Percentiles rank a stretch among this genome's conserved stretches.
phyloP scores from a whole-genome alignment of 306 rosid genomes.

The Acmispon strigosus region DNA sequence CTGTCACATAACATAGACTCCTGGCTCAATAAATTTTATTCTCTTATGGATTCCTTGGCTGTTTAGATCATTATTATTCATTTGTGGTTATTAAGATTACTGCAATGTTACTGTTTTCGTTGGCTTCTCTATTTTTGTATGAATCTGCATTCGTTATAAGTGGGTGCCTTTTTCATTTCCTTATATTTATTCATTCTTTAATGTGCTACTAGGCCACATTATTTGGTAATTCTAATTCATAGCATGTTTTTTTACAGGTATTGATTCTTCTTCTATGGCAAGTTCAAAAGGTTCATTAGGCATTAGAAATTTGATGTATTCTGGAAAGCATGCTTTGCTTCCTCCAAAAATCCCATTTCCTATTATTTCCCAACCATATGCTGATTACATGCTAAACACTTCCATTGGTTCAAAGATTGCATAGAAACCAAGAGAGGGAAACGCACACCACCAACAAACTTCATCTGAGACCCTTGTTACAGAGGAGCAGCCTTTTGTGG shows the following conservation, averaged over 20 bases:
- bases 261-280: conserved; percentile 40
- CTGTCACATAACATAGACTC: neutral
- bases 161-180: neutral
- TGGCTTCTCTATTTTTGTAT: neutral
- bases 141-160: neutral
- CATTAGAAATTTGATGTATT: conserved; percentile 47
- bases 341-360: conserved; percentile 87
- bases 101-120: neutral
- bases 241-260: conserved; percentile 20
- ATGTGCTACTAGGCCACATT: neutral
- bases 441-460: conserved; percentile 66
- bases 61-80: neutral
- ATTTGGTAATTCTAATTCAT: neutral
- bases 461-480: conserved; percentile 74
- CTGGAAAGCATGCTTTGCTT: conserved; percentile 67
- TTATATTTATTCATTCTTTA: neutral
- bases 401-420: conserved; percentile 42
- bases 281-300: conserved; percentile 63
- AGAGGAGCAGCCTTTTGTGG: conserved; percentile 98
- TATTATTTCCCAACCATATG: conserved; percentile 51
- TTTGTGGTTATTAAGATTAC: neutral
- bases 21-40: neutral
- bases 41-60: neutral
- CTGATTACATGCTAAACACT: conserved; percentile 49
- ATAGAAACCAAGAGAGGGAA: conserved; percentile 70